phyloP scores from a whole-genome alignment of 345 rosid species.

The Abelmoschus esculentus region DNA sequence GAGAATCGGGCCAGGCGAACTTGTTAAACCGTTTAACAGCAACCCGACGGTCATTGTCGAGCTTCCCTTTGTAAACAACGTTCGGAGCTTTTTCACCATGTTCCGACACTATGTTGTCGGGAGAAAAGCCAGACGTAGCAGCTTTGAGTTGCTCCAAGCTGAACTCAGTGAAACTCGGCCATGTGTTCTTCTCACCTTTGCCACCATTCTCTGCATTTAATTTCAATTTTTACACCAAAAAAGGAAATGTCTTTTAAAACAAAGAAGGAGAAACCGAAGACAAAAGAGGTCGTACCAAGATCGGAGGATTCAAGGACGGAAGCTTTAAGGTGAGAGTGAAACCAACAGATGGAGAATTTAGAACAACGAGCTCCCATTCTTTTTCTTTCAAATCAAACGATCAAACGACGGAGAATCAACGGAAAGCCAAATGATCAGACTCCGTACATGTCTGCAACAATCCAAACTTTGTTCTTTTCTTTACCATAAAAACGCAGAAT shows the following conservation, averaged over 20 bases:
- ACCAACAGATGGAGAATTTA: conserved; percentile 63
- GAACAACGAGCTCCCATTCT: conserved; percentile 71
- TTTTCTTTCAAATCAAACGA: conserved; percentile 8
- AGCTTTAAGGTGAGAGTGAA: conserved; percentile 53
- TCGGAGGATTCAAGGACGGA: conserved; percentile 59
- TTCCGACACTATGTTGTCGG: conserved; percentile 88
- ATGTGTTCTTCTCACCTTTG: conserved; percentile 30
- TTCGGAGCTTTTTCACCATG: conserved; percentile 98
- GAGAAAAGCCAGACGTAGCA: conserved; percentile 68
- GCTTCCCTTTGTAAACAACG: conserved; percentile 76
- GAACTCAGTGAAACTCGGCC: conserved; percentile 75
- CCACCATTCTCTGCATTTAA: conserved; percentile 55
- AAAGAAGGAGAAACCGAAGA: background rate
- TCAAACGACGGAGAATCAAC: background rate
- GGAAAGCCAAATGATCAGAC: conserved; percentile 8
- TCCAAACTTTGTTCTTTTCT: background rate
- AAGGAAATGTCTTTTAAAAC: background rate
- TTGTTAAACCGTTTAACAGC: conserved; percentile 89
- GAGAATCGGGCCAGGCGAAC: conserved; percentile 87
- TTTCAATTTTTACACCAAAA: background rate
- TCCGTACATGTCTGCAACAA: conserved; percentile 6
- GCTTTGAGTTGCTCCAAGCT: conserved; percentile 62
- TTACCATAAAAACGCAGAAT: too few species aligned
- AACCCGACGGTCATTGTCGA: conserved; percentile 62
- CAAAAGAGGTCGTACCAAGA: conserved; percentile 35